Percentiles rank a stretch among this genome's conserved stretches.
Conservation (phyloP, 2,329 filamentous ascomycete species). For the Aspergillus bombycis region DNA sequence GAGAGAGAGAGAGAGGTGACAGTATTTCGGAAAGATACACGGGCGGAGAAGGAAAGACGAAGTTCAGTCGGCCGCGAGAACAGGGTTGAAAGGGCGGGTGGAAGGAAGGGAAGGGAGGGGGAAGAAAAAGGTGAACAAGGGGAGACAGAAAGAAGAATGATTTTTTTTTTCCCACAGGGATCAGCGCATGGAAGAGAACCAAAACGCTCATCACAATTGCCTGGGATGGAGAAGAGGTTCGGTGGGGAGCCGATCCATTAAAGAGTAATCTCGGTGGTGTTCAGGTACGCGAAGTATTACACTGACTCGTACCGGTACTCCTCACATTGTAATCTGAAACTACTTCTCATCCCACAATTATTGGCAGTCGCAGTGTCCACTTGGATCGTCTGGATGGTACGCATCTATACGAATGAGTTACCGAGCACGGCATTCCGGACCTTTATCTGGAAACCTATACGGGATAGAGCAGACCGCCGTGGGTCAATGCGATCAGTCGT, state of each 20-base stretch:
- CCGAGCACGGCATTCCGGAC: neutral
- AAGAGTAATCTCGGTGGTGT: neutral
- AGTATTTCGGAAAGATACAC: neutral
- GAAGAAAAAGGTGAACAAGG: neutral
- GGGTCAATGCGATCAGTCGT: neutral
- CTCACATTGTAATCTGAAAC: neutral
- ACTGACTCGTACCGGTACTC: neutral
- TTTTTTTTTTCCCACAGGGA: slow-evolving; percentile 3
- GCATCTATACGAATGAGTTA: neutral
- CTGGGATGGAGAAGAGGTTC: slow-evolving; percentile 1
- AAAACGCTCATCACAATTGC: slow-evolving; percentile 10
- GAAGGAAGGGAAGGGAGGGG: neutral
- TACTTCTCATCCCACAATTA: neutral
- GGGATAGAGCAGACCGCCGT: neutral
- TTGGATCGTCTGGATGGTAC: neutral
- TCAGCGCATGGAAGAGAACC: slow-evolving; percentile 11
- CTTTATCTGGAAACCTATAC: neutral
- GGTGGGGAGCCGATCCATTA: slow-evolving; percentile 3
- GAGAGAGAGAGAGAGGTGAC: neutral
- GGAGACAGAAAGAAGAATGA: neutral
- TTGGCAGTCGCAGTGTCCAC: slow-evolving; percentile 14
- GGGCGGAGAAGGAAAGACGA: slow-evolving; percentile 1
- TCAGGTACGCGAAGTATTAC: neutral
- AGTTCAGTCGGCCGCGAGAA: neutral
- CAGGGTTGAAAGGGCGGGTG: neutral